Conservation (phyloP, 306 rosid species). For the Prunus mongolica region DNA sequence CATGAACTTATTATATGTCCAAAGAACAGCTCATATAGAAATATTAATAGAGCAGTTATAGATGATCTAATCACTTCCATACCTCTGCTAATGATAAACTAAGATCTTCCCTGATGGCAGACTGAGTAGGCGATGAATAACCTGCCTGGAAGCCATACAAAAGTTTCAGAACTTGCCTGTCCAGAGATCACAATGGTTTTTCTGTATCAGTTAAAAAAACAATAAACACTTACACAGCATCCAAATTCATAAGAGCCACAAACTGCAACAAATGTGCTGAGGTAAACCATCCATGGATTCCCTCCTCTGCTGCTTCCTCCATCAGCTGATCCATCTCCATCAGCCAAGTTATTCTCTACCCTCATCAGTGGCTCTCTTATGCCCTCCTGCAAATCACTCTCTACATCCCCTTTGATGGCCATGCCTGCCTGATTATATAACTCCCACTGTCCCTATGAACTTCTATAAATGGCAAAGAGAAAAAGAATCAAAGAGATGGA, state of each 20-base stretch:
- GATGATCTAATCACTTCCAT: slow-evolving; percentile 6
- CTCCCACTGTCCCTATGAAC: background rate
- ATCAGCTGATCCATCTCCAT: slow-evolving; percentile 19
- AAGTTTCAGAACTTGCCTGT: background rate
- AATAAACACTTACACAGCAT: slow-evolving; percentile 49
- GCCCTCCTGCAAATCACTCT: slow-evolving; percentile 23
- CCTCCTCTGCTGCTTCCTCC: slow-evolving; percentile 21
- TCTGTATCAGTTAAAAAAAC: background rate
- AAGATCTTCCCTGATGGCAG: slow-evolving; percentile 62
- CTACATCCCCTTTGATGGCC: slow-evolving; percentile 53
- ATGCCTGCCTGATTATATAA: slow-evolving; percentile 21
- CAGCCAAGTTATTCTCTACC: background rate
- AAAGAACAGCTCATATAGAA: background rate
- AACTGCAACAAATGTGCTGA: slow-evolving; percentile 69
- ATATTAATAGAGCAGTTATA: background rate
- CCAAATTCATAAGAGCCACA: slow-evolving; percentile 91
- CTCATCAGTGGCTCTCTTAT: slow-evolving; percentile 40
- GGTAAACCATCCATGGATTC: slow-evolving; percentile 86
- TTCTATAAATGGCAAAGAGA: slow-evolving; percentile 1
- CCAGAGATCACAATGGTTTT: background rate
- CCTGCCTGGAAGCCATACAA: slow-evolving; percentile 56
- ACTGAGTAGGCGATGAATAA: slow-evolving; percentile 84
- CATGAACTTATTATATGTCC: background rate
- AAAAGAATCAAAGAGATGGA: background rate
- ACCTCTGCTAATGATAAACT: slow-evolving; percentile 68